These are phyloP conservation scores for Plasmodium billcollinsi DNA, from an alignment of 169 alveolate genomes.

Conservation along the genomic window DNA sequence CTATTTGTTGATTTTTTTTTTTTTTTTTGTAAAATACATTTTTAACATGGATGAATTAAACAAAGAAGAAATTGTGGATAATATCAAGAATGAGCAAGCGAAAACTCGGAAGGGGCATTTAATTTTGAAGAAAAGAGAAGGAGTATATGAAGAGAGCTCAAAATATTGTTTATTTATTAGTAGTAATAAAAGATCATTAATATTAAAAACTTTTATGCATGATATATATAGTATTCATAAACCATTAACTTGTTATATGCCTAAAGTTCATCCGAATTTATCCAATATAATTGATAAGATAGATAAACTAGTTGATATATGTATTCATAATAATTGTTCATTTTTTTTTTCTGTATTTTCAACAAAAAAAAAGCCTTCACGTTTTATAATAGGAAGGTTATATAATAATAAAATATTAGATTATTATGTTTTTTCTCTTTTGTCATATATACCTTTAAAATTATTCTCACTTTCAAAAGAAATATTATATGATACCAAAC, in stretches of 20 bases:
- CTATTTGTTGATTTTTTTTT: background rate
- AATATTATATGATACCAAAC: constrained; percentile 34
- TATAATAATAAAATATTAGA: constrained; percentile 43
- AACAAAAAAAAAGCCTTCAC: constrained; percentile 49
- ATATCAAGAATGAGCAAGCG: constrained; percentile 12
- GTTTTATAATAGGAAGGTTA: constrained; percentile 47
- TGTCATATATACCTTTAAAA: constrained; percentile 30
- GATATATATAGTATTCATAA: constrained; percentile 32
- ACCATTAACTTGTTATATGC: constrained; percentile 71
- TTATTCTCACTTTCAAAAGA: constrained; percentile 29
- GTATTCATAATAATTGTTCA: constrained; percentile 55
- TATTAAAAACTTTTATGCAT: constrained; percentile 33
- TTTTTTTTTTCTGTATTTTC: constrained; percentile 40
- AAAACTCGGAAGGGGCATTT: constrained; percentile 52
- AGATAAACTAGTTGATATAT: constrained; percentile 28
- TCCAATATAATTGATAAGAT: constrained; percentile 17
- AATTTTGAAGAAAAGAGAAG: constrained; percentile 50
- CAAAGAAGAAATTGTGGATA: constrained; percentile 27
- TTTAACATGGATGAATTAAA: constrained; percentile 20
- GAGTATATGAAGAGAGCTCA: constrained; percentile 38
- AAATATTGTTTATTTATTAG: constrained; percentile 43
- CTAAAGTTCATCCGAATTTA: constrained; percentile 22
- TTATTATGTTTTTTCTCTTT: constrained; percentile 16
- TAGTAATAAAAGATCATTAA: constrained; percentile 50
- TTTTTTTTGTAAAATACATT: background rate